Conservation (phyloP, 2,329 filamentous ascomycete genomes). For the Pseudogymnoascus sp. region DNA sequence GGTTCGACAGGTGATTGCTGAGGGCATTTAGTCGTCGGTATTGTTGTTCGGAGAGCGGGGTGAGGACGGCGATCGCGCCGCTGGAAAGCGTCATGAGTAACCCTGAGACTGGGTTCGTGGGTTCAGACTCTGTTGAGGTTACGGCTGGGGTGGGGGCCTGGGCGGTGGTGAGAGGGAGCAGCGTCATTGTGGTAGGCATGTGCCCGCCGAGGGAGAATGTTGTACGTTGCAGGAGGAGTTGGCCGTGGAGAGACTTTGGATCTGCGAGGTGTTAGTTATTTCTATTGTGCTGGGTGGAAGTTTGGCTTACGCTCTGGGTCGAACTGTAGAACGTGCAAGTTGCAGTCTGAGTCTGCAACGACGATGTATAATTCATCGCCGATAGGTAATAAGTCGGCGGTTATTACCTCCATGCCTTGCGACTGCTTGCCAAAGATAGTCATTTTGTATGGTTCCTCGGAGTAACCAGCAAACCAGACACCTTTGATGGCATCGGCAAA, state of each 20-base stretch:
- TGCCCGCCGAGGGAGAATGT: slow-evolving; percentile 82
- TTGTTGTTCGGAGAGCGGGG: slow-evolving; percentile 67
- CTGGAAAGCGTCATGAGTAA: slow-evolving; percentile 68
- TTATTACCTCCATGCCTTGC: slow-evolving; percentile 68
- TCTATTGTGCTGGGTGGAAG: neutral
- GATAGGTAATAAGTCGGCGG: slow-evolving; percentile 82
- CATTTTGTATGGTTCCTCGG: slow-evolving; percentile 94
- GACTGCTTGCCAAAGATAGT: slow-evolving; percentile 84
- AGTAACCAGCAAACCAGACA: slow-evolving; percentile 93
- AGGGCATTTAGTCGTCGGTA: slow-evolving; percentile 81
- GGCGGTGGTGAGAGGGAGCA: slow-evolving; percentile 60
- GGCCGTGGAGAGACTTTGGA: slow-evolving; percentile 84
- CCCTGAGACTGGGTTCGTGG: slow-evolving; percentile 33
- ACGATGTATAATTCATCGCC: slow-evolving; percentile 77
- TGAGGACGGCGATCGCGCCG: slow-evolving; percentile 69
- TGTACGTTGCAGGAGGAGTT: slow-evolving; percentile 76
- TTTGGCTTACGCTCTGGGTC: slow-evolving; percentile 76
- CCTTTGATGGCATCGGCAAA: slow-evolving; percentile 90
- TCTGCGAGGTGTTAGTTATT: slow-evolving; percentile 44
- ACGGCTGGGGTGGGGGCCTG: slow-evolving; percentile 37
- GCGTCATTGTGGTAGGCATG: slow-evolving; percentile 63
- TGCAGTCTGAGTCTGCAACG: slow-evolving; percentile 75
- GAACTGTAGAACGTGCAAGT: slow-evolving; percentile 84
- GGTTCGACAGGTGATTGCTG: slow-evolving; percentile 69
- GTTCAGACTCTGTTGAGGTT: slow-evolving; percentile 23